These are phyloP conservation scores for Allantophomopsis lycopodina DNA, from an alignment of 2,329 filamentous ascomycete genomes.

Conservation along the genomic window DNA sequence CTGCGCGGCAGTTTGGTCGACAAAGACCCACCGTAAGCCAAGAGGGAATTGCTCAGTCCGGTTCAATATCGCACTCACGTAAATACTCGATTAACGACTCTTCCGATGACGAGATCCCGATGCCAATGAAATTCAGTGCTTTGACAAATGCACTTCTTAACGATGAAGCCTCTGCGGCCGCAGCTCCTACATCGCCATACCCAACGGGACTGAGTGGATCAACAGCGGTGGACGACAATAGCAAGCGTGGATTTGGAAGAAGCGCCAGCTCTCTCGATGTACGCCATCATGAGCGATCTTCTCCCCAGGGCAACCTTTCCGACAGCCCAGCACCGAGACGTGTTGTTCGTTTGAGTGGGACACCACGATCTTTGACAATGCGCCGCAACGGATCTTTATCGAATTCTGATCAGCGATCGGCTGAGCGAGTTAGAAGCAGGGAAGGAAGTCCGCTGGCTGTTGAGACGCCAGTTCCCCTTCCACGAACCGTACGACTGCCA, in stretches of 20 bases:
- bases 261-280: neutral
- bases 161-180: constrained; percentile 28
- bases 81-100: constrained; percentile 57
- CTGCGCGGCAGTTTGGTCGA: constrained; percentile 35
- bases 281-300: neutral
- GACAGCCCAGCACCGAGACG: constrained; percentile 15
- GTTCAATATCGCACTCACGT: constrained; percentile 19
- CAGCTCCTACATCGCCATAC: neutral
- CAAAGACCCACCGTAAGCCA: constrained; percentile 25
- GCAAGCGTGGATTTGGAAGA: neutral
- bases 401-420: constrained; percentile 9
- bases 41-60: too few relatives aligned
- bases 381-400: constrained; percentile 15
- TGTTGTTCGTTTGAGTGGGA: constrained; percentile 17
- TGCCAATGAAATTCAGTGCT: constrained; percentile 77
- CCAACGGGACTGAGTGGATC: neutral
- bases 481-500: constrained; percentile 15
- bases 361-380: constrained; percentile 13
- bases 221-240: too few relatives aligned
- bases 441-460: constrained; percentile 15
- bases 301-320: neutral
- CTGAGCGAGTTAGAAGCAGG: constrained; percentile 8
- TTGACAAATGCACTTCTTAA: constrained; percentile 76
- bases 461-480: constrained; percentile 16
- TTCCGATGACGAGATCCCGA: constrained; percentile 86